A percentile compares a stretch with the other conserved stretches of the same genome.
Conservation (phyloP, 2,329 filamentous ascomycete genomes). For the Nemania sp. region DNA sequence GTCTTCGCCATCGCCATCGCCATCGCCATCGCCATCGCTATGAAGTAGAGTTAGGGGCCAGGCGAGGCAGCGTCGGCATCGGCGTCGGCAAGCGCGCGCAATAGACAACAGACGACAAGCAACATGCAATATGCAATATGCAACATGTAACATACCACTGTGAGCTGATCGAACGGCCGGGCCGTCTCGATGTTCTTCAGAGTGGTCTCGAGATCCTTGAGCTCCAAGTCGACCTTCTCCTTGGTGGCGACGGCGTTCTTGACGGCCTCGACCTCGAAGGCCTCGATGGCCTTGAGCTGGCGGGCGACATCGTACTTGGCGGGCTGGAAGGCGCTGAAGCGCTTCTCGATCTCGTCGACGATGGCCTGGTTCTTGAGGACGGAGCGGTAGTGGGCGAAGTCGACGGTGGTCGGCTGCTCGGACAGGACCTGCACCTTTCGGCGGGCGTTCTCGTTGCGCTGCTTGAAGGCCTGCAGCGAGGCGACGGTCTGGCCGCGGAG, state of each 20-base stretch:
- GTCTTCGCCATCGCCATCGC: too few species aligned
- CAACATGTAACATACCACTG: constrained; percentile 92
- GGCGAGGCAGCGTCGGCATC: too few species aligned
- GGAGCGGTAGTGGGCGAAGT: constrained; percentile 91
- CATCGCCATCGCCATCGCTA: too few species aligned
- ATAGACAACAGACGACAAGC: too few species aligned
- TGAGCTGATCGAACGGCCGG: constrained; percentile 93
- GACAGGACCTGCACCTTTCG: constrained; percentile 85
- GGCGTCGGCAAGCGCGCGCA: too few species aligned
- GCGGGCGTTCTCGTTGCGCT: constrained; percentile 98
- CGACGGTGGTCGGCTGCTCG: constrained; percentile 82
- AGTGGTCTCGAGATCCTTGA: constrained; percentile 91
- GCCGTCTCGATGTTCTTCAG: constrained; percentile 97
- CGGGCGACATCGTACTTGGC: constrained; percentile 87
- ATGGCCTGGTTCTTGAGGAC: constrained; percentile 95
- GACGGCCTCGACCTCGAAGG: constrained; percentile 94
- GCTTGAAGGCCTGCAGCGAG: constrained; percentile 96
- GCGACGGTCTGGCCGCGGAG: constrained; percentile 92
- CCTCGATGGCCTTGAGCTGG: constrained; percentile 97
- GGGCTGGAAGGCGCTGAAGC: constrained; percentile 90
- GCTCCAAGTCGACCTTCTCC: constrained; percentile 90
- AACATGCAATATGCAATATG: too few species aligned
- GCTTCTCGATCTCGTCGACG: constrained; percentile 95
- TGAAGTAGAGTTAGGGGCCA: too few species aligned
- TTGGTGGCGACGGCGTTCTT: constrained; percentile 98